Evolutionary conservation across 805 yeast genomes (phyloP), one percentile per base, ranked within the genome.

Genomic region (Kodamaea leandrae): DNA sequence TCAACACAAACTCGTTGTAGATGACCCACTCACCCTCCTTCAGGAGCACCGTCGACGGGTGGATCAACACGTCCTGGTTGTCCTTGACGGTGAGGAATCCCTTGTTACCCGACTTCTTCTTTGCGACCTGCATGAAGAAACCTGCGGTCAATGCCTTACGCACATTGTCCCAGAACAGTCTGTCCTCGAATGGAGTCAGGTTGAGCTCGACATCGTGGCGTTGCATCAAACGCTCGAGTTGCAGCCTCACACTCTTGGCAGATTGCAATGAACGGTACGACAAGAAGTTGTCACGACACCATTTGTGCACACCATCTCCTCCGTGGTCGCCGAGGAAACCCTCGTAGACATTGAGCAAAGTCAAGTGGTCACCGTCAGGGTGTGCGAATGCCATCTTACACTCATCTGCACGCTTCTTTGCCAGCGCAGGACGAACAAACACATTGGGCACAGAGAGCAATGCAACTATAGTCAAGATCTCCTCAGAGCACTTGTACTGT

Each of bases 101-200:
- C 50, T 66, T 67, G 54, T 83, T 84, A 30, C 78, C 74, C n/a
- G 85, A 77, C 68, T 79, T 80, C 71, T 86, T 87, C 68, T 90
- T 93, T 24, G 97, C 98, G 41, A 86, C 95, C 69, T 93, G 99
- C 98, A 93, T 90, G 71, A 93, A 93, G 63, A 89, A 90, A 2
- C 99, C 99, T n/a, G 87, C 77, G 3, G 87, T 76, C 44, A 93
- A 65, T 0, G 98, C 96, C 61, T 84, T 86, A 43, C 95, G 76
- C 49, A 93, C 82, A 54, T 87, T 84, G 52, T 77, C 81, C 62
- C 82, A 83, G 65, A 86, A 89, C 30, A 60, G 57, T 38, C 77
- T 78, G 47, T 74, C 71, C 54, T 80, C 82, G 40, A 47, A 57
- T 19, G 78, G 84, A 2, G 88, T 82, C 36, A 88, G 77, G 44